These are phyloP conservation scores for Achaetomiella virescens DNA, from an alignment of 495 filamentous ascomycete species.

Conservation along the genomic window DNA sequence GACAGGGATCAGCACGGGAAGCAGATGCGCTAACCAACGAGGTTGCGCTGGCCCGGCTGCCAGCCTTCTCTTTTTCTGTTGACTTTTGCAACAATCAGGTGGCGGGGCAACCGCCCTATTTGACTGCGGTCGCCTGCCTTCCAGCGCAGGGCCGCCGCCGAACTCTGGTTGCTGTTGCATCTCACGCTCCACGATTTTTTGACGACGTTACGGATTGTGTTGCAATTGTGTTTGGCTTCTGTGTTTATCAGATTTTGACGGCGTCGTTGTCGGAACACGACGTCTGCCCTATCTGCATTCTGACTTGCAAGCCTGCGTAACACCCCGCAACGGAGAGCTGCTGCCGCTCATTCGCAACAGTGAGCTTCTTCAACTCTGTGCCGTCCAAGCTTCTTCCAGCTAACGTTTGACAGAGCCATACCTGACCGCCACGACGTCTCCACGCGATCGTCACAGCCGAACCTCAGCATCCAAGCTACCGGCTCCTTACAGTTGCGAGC, in stretches of 20 bases:
- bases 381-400: not conserved
- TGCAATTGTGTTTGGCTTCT: not conserved
- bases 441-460: constrained; percentile 1
- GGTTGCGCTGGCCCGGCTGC: constrained; percentile 2
- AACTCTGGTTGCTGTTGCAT: constrained; percentile 1
- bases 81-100: constrained; percentile 29
- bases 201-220: not conserved
- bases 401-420: constrained; percentile 3
- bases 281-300: not conserved
- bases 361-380: not conserved
- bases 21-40: not conserved
- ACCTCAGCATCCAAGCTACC: constrained; percentile 1
- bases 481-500: no score
- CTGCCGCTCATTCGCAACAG: not conserved
- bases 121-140: constrained; percentile 9
- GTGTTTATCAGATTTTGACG: not conserved
- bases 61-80: constrained; percentile 44
- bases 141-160: constrained; percentile 2
- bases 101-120: constrained; percentile 37
- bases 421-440: not conserved
- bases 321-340: not conserved
- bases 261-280: not conserved
- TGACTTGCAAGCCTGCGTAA: not conserved
- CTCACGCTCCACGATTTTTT: not conserved
- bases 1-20: not conserved